Base-by-base conservation (phyloP, 495 filamentous ascomycete genomes). In the Xylaria palmicola region DNA sequence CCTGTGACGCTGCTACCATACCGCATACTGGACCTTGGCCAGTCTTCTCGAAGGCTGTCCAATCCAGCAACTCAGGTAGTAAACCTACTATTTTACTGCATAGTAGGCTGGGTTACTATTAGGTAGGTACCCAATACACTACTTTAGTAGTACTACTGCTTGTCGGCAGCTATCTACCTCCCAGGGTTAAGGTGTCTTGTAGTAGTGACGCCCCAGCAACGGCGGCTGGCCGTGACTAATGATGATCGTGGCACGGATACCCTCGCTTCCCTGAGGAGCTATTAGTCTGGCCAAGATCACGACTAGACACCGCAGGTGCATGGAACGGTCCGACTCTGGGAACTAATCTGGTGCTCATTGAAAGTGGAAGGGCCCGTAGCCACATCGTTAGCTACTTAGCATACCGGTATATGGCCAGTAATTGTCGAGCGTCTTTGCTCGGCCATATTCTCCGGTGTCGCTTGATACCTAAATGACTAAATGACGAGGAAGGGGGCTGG, bases 1-100 rank as follows among this genome's bases (percentile, higher is more conserved):
- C 53, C 55, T 63, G 69, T 69, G 64, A 63, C 29, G 67, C 69
- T 66, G 65, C 49, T 64, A 26, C 49, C 19, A 45, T 37, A 67
- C 61, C 39, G 43, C 61, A 65, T 56, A 27, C 44, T 40, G 39
- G 50, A 50, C 12, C 40, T 45, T 27, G 62, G 59, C 53, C 53
- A 57, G 60, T 52, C 49, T 65, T 65, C 60, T 65, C 56, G 43
- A 63, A 57, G 39, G 30, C 30, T 61, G 32, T 50, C 59, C 40
- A 45, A 61, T 61, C 32, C 32, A 55, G 56, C n/a, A 51, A 29
- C 44, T 32, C 9, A 44, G 20, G n/a, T n/a, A n/a, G n/a, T n/a
- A n/a, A 56, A 30, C 22, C 36, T 27, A 0, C 13, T 32, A 55
- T 2, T 26, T 8, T 20, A 19, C 4, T 39, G 40, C 24, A 32